Percentiles rank a stretch among this genome's conserved stretches.
Evolutionary conservation across 345 rosid genomes (phyloP).

Genomic region (Hibiscus trionum): DNA sequence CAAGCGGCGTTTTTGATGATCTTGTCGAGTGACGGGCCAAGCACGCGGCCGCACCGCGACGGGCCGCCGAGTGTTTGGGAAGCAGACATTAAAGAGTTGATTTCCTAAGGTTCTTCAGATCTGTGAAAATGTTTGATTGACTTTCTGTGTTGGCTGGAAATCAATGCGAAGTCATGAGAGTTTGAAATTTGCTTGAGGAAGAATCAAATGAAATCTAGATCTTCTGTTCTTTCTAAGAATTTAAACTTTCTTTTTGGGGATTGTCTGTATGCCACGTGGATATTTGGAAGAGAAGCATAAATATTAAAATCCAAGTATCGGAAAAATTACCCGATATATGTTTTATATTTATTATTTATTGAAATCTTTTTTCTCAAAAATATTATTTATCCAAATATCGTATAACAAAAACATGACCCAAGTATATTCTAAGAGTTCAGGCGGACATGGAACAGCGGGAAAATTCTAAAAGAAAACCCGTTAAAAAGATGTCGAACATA

Average conservation of each 20-base stretch:
- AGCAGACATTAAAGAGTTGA: conserved; percentile 35
- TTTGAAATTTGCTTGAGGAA: not conserved
- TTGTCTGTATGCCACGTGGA: not conserved
- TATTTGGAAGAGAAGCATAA: not conserved
- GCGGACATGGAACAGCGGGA: no score
- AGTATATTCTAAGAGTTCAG: no score
- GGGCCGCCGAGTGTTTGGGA: conserved; percentile 77
- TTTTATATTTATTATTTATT: no score
- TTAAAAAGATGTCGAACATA: no score
- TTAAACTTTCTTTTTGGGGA: not conserved
- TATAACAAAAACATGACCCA: no score
- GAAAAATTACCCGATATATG: no score
- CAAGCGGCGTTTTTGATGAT: conserved; percentile 92
- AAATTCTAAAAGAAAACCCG: no score
- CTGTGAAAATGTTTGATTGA: not conserved
- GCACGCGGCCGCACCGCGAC: conserved; percentile 69
- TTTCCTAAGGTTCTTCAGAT: not conserved
- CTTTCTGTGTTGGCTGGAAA: not conserved
- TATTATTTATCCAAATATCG: no score
- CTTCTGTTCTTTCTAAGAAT: not conserved
- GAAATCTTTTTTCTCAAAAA: no score
- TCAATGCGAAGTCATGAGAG: conserved; percentile 4
- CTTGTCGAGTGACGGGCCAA: conserved; percentile 77
- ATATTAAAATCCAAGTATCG: no score
- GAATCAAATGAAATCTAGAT: not conserved